Conservation (phyloP, 2,329 filamentous ascomycete species). For the Ascochyta clinopodiicola region DNA sequence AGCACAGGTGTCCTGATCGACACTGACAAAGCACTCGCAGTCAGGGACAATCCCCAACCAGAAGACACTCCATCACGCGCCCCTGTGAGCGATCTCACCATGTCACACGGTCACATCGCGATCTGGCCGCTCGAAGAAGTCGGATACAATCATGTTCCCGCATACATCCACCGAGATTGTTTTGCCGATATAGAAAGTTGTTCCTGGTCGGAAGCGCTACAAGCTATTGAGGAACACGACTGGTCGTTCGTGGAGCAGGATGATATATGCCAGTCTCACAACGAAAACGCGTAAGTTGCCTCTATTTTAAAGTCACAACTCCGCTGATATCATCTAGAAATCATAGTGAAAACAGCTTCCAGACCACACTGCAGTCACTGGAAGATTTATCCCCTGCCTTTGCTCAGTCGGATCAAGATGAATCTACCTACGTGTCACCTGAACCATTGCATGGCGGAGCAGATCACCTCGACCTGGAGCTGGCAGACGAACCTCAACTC, state of each 20-base stretch:
- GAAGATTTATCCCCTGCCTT: no score
- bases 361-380: not conserved
- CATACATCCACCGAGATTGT: slow-evolving; percentile 8
- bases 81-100: not conserved
- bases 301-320: not conserved
- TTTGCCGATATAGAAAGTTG: not conserved
- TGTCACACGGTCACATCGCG: not conserved
- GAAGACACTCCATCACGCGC: not conserved
- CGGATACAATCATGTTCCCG: slow-evolving; percentile 3
- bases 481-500: no score
- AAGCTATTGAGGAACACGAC: slow-evolving; percentile 34
- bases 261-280: not conserved
- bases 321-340: not conserved
- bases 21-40: not conserved
- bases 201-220: slow-evolving; percentile 30
- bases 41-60: not conserved
- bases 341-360: not conserved
- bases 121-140: slow-evolving; percentile 8
- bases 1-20: not conserved
- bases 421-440: not conserved
- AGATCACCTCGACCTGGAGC: no score
- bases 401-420: not conserved
- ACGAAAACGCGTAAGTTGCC: not conserved
- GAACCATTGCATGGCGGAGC: no score
- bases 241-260: slow-evolving; percentile 19